Conservation (phyloP, 73 alveolate species). For the Uronychia setigera region DNA sequence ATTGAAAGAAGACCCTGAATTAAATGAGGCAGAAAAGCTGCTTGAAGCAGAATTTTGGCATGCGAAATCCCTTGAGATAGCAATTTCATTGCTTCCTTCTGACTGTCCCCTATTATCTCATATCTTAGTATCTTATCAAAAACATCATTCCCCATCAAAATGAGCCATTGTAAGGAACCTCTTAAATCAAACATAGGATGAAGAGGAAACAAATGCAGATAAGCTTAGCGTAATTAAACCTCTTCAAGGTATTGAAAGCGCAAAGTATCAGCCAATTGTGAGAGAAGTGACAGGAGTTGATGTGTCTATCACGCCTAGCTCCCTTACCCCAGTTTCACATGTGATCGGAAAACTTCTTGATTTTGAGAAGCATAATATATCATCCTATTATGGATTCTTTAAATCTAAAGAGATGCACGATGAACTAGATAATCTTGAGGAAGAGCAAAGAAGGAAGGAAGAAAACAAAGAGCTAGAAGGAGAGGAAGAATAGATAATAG, state of each 20-base stretch:
- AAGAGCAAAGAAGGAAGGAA: no score
- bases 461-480: no score
- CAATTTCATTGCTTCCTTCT: conserved; percentile 37
- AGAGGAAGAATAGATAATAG: no score
- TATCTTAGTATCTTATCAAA: conserved; percentile 35
- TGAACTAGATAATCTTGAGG: no score
- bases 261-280: conserved; percentile 53
- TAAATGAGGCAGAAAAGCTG: not conserved
- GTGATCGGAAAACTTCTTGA: not conserved
- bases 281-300: conserved; percentile 3
- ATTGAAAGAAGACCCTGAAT: conserved; percentile 19
- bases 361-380: not conserved
- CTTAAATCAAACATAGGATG: conserved; percentile 20
- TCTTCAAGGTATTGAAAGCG: conserved; percentile 53
- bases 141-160: conserved; percentile 64
- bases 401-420: not conserved
- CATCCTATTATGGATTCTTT: not conserved
- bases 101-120: conserved; percentile 52
- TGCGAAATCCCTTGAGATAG: conserved; percentile 42
- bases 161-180: conserved; percentile 5
- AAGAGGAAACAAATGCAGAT: conserved; percentile 39
- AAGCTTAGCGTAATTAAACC: conserved; percentile 52
- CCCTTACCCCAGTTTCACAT: conserved; percentile 11
- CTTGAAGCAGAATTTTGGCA: conserved; percentile 53
- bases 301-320: not conserved